Evolutionary conservation across 2,329 filamentous ascomycete genomes (phyloP), one percentile per base, ranked within the genome.

Genomic region (Zymoseptoria brevis): DNA sequence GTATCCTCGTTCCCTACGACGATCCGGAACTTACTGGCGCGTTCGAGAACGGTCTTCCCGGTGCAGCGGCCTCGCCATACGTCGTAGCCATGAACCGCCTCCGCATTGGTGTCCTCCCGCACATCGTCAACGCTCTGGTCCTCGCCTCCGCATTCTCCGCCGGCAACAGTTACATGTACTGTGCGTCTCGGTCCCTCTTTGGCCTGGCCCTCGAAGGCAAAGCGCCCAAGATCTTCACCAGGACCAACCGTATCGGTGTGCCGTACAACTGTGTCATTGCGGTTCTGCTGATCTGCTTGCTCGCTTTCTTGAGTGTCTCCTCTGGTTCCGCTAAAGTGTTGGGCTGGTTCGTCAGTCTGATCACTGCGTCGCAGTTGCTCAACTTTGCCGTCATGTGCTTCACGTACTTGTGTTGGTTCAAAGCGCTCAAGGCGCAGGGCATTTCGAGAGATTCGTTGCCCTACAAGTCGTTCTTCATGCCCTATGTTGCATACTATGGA

Each of bases 281-380:
- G 13, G 86, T 89, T 1, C 79, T 90, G 53, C 68, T 81, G 7
- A 84, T 94, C 66, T 81, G 86, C 1, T 76, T 90, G 6, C 75
- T 94, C 9, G 83, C 86, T 1, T 94, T 90, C 72, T 75, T 91
- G 24, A 85, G 90, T 70, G 80, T 92, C 19, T 87, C 83, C 7
- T 81, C 84, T 60, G 80, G 79, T 59, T 80, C 85, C 0, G 81
- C 87, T 3, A 83, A 85, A 26, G 88, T 91, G 1, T 75, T 91
- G 57, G 79, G 78, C 50, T 90, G 87, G 87, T 85, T 90, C 65
- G 82, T 88, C 51, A 86, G 81, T 57, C 72, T 89, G 9, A 78
- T 89, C 29, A 91, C 88, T 3, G 87, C 88, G 0, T 88, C 87
- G 1, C 86, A 89, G 68, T 77, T 90, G 3, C 84, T 90, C 74